Evolutionary conservation across 148 eudicot genomes (phyloP).

Genomic region (Vaccinium darrowii): DNA sequence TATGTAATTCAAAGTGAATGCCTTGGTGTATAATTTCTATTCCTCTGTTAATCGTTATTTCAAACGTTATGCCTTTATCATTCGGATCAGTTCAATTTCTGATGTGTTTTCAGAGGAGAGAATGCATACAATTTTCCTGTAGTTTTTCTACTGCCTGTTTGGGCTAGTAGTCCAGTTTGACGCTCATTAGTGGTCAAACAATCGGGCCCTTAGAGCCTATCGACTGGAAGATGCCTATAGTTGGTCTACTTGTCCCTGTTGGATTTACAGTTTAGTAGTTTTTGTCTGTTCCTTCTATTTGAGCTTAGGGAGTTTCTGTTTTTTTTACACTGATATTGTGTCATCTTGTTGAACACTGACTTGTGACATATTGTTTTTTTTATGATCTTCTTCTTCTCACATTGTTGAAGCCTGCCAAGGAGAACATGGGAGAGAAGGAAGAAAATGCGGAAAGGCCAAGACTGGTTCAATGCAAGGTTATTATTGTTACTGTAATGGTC

Average conservation of each 20-base stretch:
- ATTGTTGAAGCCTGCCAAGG: conserved; percentile 34
- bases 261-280: background rate
- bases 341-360: background rate
- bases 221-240: background rate
- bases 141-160: background rate
- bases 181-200: background rate
- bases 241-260: background rate
- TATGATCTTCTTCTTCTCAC: conserved; percentile 10
- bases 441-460: conserved; percentile 37
- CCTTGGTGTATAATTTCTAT: background rate
- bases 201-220: background rate
- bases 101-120: background rate
- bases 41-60: conserved; percentile 9
- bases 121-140: background rate
- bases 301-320: background rate
- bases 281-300: background rate
- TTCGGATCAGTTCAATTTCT: background rate
- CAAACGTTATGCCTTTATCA: background rate
- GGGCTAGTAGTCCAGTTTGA: background rate
- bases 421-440: conserved; percentile 36
- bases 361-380: background rate
- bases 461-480: conserved; percentile 61
- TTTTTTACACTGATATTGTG: background rate
- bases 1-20: background rate
- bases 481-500: background rate